Evolutionary conservation across 2,329 filamentous ascomycete species (phyloP), one percentile per base, ranked within the genome.

Genomic region (Orbilia oligospora): DNA sequence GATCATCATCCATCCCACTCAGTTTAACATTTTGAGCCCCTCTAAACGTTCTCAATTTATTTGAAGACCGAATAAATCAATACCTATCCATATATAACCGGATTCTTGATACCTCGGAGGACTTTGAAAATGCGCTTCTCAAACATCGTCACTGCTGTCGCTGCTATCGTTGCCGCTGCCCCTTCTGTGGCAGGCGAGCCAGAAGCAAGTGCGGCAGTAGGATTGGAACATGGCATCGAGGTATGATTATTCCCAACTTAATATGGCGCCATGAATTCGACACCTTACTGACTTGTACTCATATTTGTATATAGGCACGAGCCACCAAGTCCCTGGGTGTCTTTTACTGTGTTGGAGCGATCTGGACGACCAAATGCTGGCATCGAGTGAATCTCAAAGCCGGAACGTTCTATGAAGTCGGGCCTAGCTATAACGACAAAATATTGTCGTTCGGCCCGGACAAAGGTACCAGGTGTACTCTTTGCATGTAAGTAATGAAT

Each of bases 361-460:
- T 46, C 18, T 77, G 51, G 51, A 46, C 61, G 22, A 46, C 53
- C 30, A 71, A 77, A 55, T 77, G 73, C 61, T 67, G 63, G 68
- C 68, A 77, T 36, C 49, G 63, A 8, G 65, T 56, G 24, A 63
- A 69, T 16, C 73, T 77, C 30, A 27, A 67, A 8, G n/a, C 58
- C 1, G 73, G 68, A 1, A 38, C 27, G 14, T 58, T 77, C 16
- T 77, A 77, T 33, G 56, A 18, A n/a, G 53, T 77, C 20, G 73
- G 63, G 5, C 20, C 41, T 3, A 71, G 67, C n/a, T 71, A 67
- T 64, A 63, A 68, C 18, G 61, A 63, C n/a, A 46, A 46, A 20
- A 53, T 77, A 9, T 18, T 55, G 36, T 71, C 73, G 5, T 71
- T 77, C 51, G 68, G 73, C 5, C 73, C 73, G 24, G 73, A 77